Evolutionary conservation across 805 yeast genomes (phyloP), one percentile per base, ranked within the genome.

Genomic region (Saccharomycopsis sp.): DNA sequence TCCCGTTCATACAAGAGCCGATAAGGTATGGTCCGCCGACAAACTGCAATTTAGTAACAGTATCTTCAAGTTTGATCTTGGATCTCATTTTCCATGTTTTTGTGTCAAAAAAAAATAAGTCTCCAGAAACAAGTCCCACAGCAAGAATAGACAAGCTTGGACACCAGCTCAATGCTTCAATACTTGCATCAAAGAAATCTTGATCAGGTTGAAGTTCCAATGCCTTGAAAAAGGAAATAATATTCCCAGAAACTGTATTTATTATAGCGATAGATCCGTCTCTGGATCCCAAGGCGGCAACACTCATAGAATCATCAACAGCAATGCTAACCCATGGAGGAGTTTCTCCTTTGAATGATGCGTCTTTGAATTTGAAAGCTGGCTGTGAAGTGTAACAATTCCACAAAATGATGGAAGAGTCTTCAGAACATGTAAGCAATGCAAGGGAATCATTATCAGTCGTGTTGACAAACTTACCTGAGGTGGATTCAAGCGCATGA

Each of bases 91-190:
- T 82, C 97, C 98, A 92, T 46, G 91, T 84, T 57, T 80, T 81
- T 3, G 91, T 78, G 68, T 92, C 97, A 67, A 85, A 90, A 56
- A 94, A 75, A 57, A 85, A 74, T n/a, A 94, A 77, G 60, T 84
- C 87, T 50, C 99, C 99, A 34, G 88, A 83, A 21, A 94, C 98
- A 63, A 89, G 76, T 4, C 99, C 99, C 8, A 87, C 80, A 1
- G 97, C 98, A 68, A 94, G 72, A 51, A 90, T 70, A 29, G 85
- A 79, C 50, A 80, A 72, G 5, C 72, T 67, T 9, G 52, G 79
- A 66, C 91, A 83, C 96, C 97, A 94, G 14, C 87, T 70, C 55
- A 94, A 76, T 2, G 96, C 85, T 73, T 91, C 97, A 18, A 87
- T 78, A 37, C 92, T 83, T 2, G 85, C 83, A 61, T 82, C 87